Evolutionary conservation across 129 eudicot species (phyloP).

Genomic region (Pittosporum tobira): DNA sequence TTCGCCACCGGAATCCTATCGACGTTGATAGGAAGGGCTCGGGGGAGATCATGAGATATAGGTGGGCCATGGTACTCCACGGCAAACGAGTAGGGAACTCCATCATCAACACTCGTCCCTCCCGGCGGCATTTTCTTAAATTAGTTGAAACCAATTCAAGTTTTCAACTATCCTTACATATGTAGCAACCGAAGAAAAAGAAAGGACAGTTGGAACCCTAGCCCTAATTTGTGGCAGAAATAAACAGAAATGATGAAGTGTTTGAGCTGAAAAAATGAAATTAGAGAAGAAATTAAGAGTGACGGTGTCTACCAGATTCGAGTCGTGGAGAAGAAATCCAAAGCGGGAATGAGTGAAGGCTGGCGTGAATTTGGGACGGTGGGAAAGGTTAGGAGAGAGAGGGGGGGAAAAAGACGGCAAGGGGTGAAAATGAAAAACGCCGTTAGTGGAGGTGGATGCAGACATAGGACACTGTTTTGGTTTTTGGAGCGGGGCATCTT

Average conservation of each 20-base stretch:
- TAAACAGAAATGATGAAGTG: background rate
- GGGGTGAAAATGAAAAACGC: conserved; percentile 9
- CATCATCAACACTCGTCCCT: conserved; percentile 30
- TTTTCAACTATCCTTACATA: background rate
- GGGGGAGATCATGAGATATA: conserved; percentile 52
- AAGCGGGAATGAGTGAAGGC: background rate
- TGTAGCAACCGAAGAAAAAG: too few species aligned
- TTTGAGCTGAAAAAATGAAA: conserved; percentile 9
- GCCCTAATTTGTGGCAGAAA: background rate
- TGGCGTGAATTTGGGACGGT: conserved; percentile 9
- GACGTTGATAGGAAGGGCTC: conserved; percentile 74
- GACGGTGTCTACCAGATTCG: background rate
- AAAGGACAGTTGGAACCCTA: too few species aligned
- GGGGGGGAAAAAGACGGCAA: conserved; percentile 7
- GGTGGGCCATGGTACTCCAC: conserved; percentile 88
- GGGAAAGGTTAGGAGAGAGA: conserved; percentile 9
- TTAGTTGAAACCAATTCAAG: background rate
- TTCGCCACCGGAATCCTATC: conserved; percentile 82
- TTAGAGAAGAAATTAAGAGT: conserved; percentile 12
- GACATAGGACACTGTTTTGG: conserved; percentile 19
- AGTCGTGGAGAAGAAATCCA: background rate
- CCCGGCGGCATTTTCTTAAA: conserved; percentile 20
- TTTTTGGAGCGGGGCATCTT: conserved; percentile 17
- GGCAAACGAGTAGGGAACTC: conserved; percentile 61
- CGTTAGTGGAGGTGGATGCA: conserved; percentile 1